These are phyloP conservation scores for Microcyclospora pomicola DNA, from an alignment of 2,329 filamentous ascomycete genomes.

Conservation along the genomic window DNA sequence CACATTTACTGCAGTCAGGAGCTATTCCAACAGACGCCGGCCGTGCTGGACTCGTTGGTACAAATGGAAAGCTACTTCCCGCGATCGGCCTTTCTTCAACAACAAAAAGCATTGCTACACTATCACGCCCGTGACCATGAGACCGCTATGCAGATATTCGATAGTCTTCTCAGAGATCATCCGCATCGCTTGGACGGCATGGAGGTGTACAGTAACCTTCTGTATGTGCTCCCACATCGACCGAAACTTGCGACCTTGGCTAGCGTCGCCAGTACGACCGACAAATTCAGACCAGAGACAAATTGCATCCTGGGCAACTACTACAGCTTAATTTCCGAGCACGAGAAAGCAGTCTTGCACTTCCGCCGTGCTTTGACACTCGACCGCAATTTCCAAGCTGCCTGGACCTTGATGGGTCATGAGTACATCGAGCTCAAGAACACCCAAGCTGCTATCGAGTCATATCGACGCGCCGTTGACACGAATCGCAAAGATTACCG, in stretches of 20 bases:
- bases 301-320: conserved; percentile 97
- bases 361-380: conserved; percentile 85
- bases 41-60: conserved; percentile 59
- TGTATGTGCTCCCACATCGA: conserved; percentile 79
- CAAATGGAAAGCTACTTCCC: conserved; percentile 78
- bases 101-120: conserved; percentile 71
- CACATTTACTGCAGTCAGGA: conserved; percentile 83
- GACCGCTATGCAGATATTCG: conserved; percentile 33
- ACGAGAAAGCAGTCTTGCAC: conserved; percentile 97
- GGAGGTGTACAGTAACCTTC: conserved; percentile 93
- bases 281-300: conserved; percentile 93
- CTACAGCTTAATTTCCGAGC: conserved; percentile 83
- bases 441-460: conserved; percentile 93
- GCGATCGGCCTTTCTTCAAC: conserved; percentile 74
- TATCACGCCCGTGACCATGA: conserved; percentile 79
- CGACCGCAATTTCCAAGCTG: conserved; percentile 79
- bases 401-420: conserved; percentile 98
- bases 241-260: conserved; percentile 88
- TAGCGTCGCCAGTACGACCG: conserved; percentile 76
- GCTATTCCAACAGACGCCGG: conserved; percentile 70
- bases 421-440: conserved; percentile 99
- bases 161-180: conserved; percentile 48
- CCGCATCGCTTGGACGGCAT: conserved; percentile 69
- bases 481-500: conserved; percentile 93
- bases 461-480: conserved; percentile 87